These are phyloP conservation scores for Plasmodium gonderi DNA, from an alignment of 169 alveolate species.

Conservation along the genomic window DNA sequence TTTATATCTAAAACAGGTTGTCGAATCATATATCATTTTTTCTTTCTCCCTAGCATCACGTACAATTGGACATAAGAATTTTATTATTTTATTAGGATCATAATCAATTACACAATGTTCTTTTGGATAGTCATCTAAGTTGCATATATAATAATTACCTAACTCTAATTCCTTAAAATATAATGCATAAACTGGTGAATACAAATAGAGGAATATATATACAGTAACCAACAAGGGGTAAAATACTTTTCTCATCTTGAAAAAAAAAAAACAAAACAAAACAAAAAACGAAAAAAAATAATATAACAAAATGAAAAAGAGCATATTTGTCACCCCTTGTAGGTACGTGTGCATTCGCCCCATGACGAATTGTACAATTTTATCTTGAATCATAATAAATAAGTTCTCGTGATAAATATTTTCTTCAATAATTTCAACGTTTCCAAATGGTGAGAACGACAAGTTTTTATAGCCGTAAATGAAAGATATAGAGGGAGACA, in stretches of 20 bases:
- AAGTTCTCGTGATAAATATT: neutral
- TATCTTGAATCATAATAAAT: neutral
- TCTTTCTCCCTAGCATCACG: neutral
- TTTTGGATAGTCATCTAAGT: conserved; percentile 31
- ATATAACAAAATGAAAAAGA: conserved; percentile 8
- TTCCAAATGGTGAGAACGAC: neutral
- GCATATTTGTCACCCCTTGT: neutral
- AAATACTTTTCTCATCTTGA: conserved; percentile 45
- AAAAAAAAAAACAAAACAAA: conserved; percentile 25
- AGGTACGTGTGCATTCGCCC: neutral
- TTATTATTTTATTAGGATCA: conserved; percentile 16
- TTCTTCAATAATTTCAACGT: neutral
- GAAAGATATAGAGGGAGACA: neutral
- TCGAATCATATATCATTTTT: neutral
- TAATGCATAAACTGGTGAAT: neutral
- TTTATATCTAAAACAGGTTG: conserved; percentile 23
- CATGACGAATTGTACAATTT: neutral
- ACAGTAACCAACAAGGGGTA: conserved; percentile 10
- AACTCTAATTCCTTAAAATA: conserved; percentile 21
- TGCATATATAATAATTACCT: conserved; percentile 62
- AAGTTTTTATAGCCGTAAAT: too few species aligned
- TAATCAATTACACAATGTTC: conserved; percentile 28
- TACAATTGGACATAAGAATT: conserved; percentile 32
- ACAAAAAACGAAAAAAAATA: conserved; percentile 33
- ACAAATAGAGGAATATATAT: neutral